A percentile compares a stretch with the other conserved stretches of the same genome.
Conservation (phyloP, 2,329 filamentous ascomycete species). For the Aspergillus jensenii region DNA sequence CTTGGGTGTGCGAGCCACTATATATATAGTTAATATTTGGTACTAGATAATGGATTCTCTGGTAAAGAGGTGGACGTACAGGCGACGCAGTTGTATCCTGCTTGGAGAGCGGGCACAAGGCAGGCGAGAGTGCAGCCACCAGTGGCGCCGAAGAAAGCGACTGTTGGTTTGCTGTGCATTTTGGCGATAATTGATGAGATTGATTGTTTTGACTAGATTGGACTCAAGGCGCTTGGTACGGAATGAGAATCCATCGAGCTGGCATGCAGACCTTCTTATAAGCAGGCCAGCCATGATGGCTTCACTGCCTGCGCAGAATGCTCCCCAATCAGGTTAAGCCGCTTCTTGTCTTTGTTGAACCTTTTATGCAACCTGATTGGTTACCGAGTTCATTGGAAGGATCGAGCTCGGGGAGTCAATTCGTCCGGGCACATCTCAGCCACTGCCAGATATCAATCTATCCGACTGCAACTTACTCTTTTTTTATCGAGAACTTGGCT, state of each 20-base stretch:
- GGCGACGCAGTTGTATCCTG: conserved; percentile 47
- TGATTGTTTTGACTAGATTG: too few relatives aligned
- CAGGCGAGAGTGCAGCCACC: conserved; percentile 48
- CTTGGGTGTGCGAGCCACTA: conserved; percentile 49
- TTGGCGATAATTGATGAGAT: background rate
- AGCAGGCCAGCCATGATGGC: too few relatives aligned
- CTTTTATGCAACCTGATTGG: too few relatives aligned
- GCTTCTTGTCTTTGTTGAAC: too few relatives aligned
- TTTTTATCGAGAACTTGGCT: too few relatives aligned
- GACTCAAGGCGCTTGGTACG: background rate
- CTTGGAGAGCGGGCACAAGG: conserved; percentile 46
- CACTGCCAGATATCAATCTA: too few relatives aligned
- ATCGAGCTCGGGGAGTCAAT: too few relatives aligned
- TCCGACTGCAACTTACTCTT: too few relatives aligned
- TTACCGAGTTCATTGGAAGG: too few relatives aligned
- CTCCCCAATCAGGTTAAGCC: background rate
- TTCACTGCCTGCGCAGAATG: background rate
- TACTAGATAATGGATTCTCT: background rate
- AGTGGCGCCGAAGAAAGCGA: conserved; percentile 56
- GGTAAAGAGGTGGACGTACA: conserved; percentile 16
- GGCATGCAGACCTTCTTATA: background rate
- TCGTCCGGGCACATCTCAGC: too few relatives aligned
- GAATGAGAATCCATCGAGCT: background rate
- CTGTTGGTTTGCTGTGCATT: conserved; percentile 24
- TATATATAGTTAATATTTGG: background rate